Percentiles rank a stretch among this genome's conserved stretches.
Conservation (phyloP, 192 early-diverging fungal species). For the Coemansia sp. region DNA sequence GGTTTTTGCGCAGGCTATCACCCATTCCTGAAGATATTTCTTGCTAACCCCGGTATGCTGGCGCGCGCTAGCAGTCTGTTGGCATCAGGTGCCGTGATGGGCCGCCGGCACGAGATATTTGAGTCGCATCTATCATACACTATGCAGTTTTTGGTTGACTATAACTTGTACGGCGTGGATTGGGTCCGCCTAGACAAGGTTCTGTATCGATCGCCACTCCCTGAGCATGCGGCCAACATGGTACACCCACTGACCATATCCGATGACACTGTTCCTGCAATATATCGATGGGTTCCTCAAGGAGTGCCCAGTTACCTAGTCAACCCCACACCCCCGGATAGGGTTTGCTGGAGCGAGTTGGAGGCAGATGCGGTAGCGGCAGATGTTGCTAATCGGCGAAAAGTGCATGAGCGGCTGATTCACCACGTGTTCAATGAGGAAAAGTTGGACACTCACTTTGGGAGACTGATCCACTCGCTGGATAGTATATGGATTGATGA, state of each 20-base stretch:
- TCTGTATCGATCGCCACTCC: constrained; percentile 40
- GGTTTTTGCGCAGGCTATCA: constrained; percentile 72
- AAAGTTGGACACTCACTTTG: constrained; percentile 1
- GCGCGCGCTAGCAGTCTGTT: constrained; percentile 65
- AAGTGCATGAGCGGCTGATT: constrained; percentile 49
- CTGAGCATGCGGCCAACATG: not conserved
- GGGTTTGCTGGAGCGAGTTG: constrained; percentile 67
- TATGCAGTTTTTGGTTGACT: constrained; percentile 84
- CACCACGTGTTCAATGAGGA: constrained; percentile 51
- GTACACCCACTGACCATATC: not conserved
- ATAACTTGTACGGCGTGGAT: constrained; percentile 85
- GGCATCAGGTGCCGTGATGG: constrained; percentile 71
- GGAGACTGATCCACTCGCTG: constrained; percentile 64
- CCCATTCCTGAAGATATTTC: constrained; percentile 75
- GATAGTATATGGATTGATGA: constrained; percentile 65
- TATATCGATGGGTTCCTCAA: constrained; percentile 29
- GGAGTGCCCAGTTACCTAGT: constrained; percentile 38
- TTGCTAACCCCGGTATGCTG: constrained; percentile 61
- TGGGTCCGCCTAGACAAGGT: constrained; percentile 60
- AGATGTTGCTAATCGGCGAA: constrained; percentile 65
- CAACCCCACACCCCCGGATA: constrained; percentile 35
- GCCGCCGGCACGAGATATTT: constrained; percentile 63
- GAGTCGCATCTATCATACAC: constrained; percentile 81
- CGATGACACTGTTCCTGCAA: constrained; percentile 8
- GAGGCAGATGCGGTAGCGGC: constrained; percentile 67